phyloP scores from a whole-genome alignment of 192 early-diverging fungal genomes.

The Neocallimastix lanati region DNA sequence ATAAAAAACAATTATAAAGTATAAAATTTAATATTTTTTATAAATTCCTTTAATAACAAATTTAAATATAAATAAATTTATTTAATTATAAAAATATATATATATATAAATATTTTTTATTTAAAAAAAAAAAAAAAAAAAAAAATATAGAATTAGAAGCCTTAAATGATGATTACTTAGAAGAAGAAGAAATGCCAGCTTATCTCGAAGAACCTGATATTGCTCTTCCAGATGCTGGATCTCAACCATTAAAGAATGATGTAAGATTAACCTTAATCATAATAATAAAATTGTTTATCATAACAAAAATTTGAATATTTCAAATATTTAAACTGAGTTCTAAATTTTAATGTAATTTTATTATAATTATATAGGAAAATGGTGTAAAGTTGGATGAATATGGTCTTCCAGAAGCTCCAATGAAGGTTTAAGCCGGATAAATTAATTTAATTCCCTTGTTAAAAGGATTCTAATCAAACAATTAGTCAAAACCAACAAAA shows the following conservation, averaged over 20 bases:
- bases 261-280: not conserved
- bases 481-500: no score
- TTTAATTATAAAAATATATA: not conserved
- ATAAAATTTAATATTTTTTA: not conserved
- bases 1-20: not conserved
- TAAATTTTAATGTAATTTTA: no score
- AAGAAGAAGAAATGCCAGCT: constrained; percentile 64
- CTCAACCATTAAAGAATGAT: not conserved
- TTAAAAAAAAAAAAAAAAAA: not conserved
- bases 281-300: no score
- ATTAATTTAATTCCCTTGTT: no score
- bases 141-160: constrained; percentile 90
- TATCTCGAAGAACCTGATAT: constrained; percentile 58
- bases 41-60: not conserved
- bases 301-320: no score
- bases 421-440: not conserved
- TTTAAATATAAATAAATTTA: not conserved
- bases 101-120: not conserved
- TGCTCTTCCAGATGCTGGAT: not conserved
- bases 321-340: no score
- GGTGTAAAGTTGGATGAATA: not conserved
- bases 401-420: constrained; percentile 1
- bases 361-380: not conserved
- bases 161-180: constrained; percentile 72
- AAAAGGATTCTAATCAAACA: no score